These are phyloP conservation scores for Scenedesmus sp. DNA, from an alignment of 163 green algal genomes.

Conservation along the genomic window DNA sequence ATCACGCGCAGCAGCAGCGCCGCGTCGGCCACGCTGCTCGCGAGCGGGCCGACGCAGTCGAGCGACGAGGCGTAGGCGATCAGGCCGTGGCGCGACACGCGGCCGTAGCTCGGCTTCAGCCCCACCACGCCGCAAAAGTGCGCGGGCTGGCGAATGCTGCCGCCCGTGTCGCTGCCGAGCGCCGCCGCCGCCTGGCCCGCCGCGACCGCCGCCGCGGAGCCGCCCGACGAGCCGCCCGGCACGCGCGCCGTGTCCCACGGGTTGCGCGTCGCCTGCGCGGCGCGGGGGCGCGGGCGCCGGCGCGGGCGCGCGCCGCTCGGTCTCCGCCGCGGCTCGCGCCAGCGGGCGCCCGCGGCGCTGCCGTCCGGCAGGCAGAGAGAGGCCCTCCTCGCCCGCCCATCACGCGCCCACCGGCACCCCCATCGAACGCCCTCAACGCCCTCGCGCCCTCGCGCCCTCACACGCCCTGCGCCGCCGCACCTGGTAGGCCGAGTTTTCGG, in stretches of 20 bases:
- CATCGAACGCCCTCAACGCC: no score
- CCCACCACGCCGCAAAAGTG: constrained; percentile 97
- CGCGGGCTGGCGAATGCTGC: constrained; percentile 94
- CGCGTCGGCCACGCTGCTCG: constrained; percentile 86
- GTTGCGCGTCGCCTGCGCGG: constrained; percentile 86
- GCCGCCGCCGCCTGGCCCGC: constrained; percentile 75
- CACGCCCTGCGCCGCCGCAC: constrained; percentile 48
- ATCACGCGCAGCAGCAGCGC: constrained; percentile 84
- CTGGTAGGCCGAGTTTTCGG: constrained; percentile 88
- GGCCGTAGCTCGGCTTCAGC: constrained; percentile 97
- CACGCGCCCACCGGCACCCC: no score
- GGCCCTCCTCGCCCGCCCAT: no score
- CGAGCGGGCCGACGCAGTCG: constrained; percentile 91
- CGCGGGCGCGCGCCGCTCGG: no score
- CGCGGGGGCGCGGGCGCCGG: no score
- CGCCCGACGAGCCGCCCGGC: constrained; percentile 95
- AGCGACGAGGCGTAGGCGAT: constrained; percentile 95
- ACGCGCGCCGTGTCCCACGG: constrained; percentile 85
- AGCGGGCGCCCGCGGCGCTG: background rate
- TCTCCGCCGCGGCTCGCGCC: no score
- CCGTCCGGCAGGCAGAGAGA: no score
- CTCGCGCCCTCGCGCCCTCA: no score
- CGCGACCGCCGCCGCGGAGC: constrained; percentile 93
- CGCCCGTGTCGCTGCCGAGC: constrained; percentile 95
- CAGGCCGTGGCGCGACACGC: constrained; percentile 92